A percentile compares a stretch with the other conserved stretches of the same genome.
Conservation (phyloP, 2,329 filamentous ascomycete species). For the Hypoxylon sp. region DNA sequence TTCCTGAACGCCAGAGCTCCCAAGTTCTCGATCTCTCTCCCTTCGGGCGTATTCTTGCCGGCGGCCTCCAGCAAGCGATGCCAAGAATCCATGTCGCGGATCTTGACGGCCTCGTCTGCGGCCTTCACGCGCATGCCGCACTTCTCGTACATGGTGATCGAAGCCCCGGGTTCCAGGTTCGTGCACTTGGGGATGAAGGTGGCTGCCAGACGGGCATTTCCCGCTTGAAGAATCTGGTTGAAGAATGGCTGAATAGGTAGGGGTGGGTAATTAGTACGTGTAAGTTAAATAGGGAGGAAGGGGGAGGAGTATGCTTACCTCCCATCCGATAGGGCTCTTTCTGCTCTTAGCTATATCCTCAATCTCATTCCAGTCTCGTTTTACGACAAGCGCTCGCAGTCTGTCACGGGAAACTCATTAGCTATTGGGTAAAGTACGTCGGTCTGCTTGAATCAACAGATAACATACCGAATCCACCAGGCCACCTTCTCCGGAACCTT, state of each 20-base stretch:
- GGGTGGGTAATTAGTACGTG: conserved; percentile 11
- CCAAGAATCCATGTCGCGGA: conserved; percentile 80
- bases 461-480: conserved; percentile 77
- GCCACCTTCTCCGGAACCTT: conserved; percentile 89
- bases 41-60: conserved; percentile 70
- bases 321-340: conserved; percentile 96
- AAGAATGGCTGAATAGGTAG: conserved; percentile 81
- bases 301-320: conserved; percentile 64
- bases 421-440: too few relatives aligned
- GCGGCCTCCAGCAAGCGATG: conserved; percentile 78
- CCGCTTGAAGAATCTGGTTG: conserved; percentile 86
- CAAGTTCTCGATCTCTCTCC: conserved; percentile 83
- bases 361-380: conserved; percentile 90
- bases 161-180: conserved; percentile 70
- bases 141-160: conserved; percentile 94
- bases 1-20: conserved; percentile 67
- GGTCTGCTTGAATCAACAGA: too few relatives aligned
- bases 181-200: conserved; percentile 90
- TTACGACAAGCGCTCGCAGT: conserved; percentile 86
- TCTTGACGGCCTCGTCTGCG: conserved; percentile 87
- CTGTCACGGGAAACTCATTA: conserved; percentile 53
- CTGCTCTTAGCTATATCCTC: conserved; percentile 82
- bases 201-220: conserved; percentile 86
- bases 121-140: conserved; percentile 90
- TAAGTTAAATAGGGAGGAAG: not conserved